Evolutionary conservation across 2,329 filamentous ascomycete species (phyloP).

Genomic region (Ophiostoma perfectum): DNA sequence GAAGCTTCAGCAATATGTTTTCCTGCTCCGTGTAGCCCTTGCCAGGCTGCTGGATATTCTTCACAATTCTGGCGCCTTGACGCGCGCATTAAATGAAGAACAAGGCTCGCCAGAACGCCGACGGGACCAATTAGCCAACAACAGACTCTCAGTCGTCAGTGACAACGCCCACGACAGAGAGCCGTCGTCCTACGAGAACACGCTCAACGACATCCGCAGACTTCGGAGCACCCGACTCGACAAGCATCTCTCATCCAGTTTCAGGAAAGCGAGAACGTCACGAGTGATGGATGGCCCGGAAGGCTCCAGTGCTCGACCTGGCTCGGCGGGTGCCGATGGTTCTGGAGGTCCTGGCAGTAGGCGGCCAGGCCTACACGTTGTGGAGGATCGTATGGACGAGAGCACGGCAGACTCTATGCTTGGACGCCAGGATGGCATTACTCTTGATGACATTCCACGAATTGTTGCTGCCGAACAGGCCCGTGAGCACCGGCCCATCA

Average conservation of each 20-base stretch:
- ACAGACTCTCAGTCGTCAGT: slow-evolving; percentile 41
- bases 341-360: slow-evolving; percentile 47
- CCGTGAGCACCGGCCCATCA: slow-evolving; percentile 68
- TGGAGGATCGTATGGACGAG: slow-evolving; percentile 70
- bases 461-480: slow-evolving; percentile 95
- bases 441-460: slow-evolving; percentile 89
- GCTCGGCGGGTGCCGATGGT: slow-evolving; percentile 61
- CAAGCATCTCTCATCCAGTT: slow-evolving; percentile 87
- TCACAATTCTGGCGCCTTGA: slow-evolving; percentile 73
- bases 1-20: slow-evolving; percentile 90
- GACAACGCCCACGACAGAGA: slow-evolving; percentile 59
- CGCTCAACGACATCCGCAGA: slow-evolving; percentile 88
- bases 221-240: slow-evolving; percentile 90
- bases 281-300: slow-evolving; percentile 87
- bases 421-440: slow-evolving; percentile 83
- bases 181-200: slow-evolving; percentile 83
- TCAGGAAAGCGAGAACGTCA: slow-evolving; percentile 83
- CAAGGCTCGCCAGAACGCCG: neutral
- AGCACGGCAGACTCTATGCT: slow-evolving; percentile 75
- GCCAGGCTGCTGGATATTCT: slow-evolving; percentile 84
- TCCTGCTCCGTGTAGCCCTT: slow-evolving; percentile 83
- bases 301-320: slow-evolving; percentile 60
- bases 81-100: slow-evolving; percentile 57
- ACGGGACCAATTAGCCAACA: slow-evolving; percentile 52
- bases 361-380: slow-evolving; percentile 63